Base-by-base conservation (phyloP, 2,329 filamentous ascomycete species). In the Claviceps pusilla region DNA sequence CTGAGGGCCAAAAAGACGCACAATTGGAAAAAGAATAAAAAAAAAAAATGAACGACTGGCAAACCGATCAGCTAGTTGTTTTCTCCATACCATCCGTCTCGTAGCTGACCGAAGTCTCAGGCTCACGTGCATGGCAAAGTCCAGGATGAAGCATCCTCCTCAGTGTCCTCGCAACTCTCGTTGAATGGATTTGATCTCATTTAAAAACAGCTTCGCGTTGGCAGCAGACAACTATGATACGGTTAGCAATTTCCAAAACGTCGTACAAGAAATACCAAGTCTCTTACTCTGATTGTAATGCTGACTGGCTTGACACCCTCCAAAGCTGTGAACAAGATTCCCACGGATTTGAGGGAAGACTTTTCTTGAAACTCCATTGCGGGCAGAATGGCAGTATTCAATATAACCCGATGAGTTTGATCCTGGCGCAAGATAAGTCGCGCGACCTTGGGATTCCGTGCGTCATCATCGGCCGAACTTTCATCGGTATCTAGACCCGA, bases 351-450 rank as follows among this genome's bases (percentile, higher is more conserved):
- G 57, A 86, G 78, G 46, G 79, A 81, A 35, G 87, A 83, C 61
- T 85, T 86, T 52, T 89, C 81, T 57, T 89, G 84, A 63, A 94
- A 88, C 48, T 82, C 81, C 78, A 94, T 86, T 5, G 83, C 80
- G 55, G 87, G 84, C 56, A 89, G 79, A 56, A 97, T 76, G 1
- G 83, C 81, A 1, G 86, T 88, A 70, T 97, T 97, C 51, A 97
- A 74, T 57, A 95, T 83, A 53, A 97, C 82, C 28, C 89, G 81
- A 63, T 90, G 83, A 1, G 88, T 93, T 57, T 89, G 89, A 63
- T 96, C 90, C 60, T 94, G 89, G 19, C 91, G 84, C 82, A 96
- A 89, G 57, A 97, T 79, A 59, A 97, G 79, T 46, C 91, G 85
- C 29, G 84, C 77, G 55, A 80, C 73, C 59, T 77, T 76, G 52